Evolutionary conservation across 2,329 filamentous ascomycete species (phyloP), one percentile per base, ranked within the genome.

Genomic region (Venturia asperata): DNA sequence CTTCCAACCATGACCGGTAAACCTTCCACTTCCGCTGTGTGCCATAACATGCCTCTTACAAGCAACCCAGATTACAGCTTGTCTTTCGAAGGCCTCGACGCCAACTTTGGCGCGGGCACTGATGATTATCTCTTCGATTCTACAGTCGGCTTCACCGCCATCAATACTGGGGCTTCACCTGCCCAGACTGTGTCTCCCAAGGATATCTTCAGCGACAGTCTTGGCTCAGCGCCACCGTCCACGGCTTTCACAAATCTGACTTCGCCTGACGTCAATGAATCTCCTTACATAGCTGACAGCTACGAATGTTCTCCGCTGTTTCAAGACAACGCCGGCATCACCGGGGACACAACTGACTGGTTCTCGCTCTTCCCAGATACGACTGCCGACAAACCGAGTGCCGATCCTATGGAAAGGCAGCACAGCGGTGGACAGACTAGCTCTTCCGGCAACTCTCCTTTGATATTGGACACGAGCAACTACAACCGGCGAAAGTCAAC

Each of bases 231-330:
- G 45, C 92, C 92, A 39, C 90, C 90, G 72, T 96, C 92, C 1
- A 83, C 87, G 60, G 87, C 90, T 42, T 86, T 94, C 73, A 96
- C 92, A 43, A 87, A 91, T 68, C 74, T 96, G 76, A 96, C 91
- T 66, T 94, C 92, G 67, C 92, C 92, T 56, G 78, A 79, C 69
- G 90, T 89, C n/a, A 84, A 89, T 73, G 89, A 87, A 71, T 95
- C 91, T 63, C 91, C 91, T 13, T 88, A 86, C 66, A 87, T 88
- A 72, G 76, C 76, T 67, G 87, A 90, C 70, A 83, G 82, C 73
- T 91, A 86, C 71, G 86, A 94, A 72, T 86, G 89, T 21, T 96
- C 91, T 62, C 92, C 92, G 60, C 85, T 88, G 75, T 90, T 92
- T 76, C 82, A 82, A 67, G 80, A 74, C 66, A 74, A 77, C 68